Base-by-base conservation (phyloP, 257 asterid genomes). In the Asclepias syriaca region DNA sequence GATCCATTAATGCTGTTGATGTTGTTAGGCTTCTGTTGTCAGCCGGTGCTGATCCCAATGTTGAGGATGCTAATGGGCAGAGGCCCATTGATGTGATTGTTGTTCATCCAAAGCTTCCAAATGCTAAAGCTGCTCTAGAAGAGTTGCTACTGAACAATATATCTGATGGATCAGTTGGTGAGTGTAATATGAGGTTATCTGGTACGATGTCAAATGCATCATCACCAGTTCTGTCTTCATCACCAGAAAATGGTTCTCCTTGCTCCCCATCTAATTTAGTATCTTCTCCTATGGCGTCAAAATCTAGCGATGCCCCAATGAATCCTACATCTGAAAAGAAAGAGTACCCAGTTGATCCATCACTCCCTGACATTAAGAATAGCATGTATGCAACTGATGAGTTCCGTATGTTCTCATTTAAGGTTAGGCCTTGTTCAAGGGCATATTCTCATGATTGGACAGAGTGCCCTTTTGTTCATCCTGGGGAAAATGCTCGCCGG, bases 361-460 rank as follows among this genome's bases (percentile, higher is more conserved):
- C 96, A 59, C 88, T 90, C 50, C 98, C 99, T 1, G 99, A 94
- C 78, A 92, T 94, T 49, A 83, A 93, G 75, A 90, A 92, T 29
- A 88, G 97, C 72, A 86, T 89, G 64, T 94, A 88, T 75, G 78
- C 98, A 8, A 89, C 90, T 12, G 99, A 94, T 54, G 99, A 94
- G 81, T 94, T 94, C 72, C 85, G 99, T 18, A 94, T 94, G 98
- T 94, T 87, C 68, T 86, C 96, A 0, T 92, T 94, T 78, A 94
- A 94, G 88, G 95, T 94, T 29, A 74, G 99, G 66, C 98, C 98
- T 56, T 94, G 99, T 80, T 94, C 99, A 2, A 84, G 99, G 80
- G 99, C 99, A 53, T 94, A 94, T 71, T 92, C 99, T 69, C 99
- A 94, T 70, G 99, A 94, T 73, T 94, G 99, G 99, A 91, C 99